phyloP scores from a whole-genome alignment of 495 filamentous ascomycete genomes.

The Penicillium argentinense region DNA sequence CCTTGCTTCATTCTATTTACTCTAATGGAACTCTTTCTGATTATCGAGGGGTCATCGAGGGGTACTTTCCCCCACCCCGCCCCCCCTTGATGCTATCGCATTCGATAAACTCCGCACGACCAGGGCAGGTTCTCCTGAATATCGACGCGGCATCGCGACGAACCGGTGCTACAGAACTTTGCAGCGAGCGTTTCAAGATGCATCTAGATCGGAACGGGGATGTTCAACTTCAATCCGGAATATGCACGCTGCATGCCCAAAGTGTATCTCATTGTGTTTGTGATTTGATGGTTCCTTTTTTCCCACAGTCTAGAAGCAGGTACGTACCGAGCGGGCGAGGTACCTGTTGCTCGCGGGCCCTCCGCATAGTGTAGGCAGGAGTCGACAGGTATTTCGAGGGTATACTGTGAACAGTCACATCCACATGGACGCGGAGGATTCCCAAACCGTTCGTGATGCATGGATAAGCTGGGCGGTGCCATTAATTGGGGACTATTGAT shows the following conservation, averaged over 20 bases:
- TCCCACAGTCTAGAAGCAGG: conserved; percentile 1
- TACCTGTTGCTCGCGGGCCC: too few relatives aligned
- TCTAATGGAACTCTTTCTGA: conserved; percentile 9
- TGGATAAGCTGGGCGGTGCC: conserved; percentile 8
- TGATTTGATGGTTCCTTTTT: background rate
- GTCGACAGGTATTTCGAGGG: too few relatives aligned
- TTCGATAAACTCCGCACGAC: conserved; percentile 3
- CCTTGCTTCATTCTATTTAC: conserved; percentile 45
- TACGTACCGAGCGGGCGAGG: too few relatives aligned
- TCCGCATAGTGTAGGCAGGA: background rate
- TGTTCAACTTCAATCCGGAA: conserved; percentile 8
- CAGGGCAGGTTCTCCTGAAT: conserved; percentile 25
- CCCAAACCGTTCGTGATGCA: conserved; percentile 8
- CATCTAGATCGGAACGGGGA: conserved; percentile 9
- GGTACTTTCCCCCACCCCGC: background rate
- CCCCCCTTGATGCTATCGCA: conserved; percentile 27
- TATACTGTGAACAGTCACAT: conserved; percentile 18
- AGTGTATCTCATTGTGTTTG: background rate
- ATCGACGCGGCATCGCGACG: conserved; percentile 18
- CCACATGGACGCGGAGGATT: conserved; percentile 20
- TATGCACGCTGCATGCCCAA: conserved; percentile 22
- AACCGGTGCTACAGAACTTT: background rate
- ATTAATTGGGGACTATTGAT: conserved; percentile 36
- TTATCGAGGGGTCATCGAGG: conserved; percentile 12
- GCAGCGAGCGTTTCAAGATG: conserved; percentile 23